Percentiles rank a stretch among this genome's conserved stretches.
phyloP scores from a whole-genome alignment of 306 rosid species.

The Casuarina glauca region DNA sequence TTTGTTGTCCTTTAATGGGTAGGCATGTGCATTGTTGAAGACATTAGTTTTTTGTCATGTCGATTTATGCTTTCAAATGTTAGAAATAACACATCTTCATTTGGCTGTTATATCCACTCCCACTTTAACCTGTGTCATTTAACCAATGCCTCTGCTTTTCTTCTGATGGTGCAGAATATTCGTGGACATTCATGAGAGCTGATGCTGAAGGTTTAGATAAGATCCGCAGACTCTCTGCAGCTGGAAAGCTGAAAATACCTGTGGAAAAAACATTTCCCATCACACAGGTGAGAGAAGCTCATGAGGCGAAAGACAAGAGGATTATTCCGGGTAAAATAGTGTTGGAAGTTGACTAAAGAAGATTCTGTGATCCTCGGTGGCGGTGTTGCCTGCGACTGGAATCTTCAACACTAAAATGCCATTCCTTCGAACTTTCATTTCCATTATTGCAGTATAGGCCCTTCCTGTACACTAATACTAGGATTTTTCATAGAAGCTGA shows the following conservation, averaged over 20 bases:
- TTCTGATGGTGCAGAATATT: conserved; percentile 63
- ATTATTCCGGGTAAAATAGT: conserved; percentile 80
- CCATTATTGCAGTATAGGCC: conserved; percentile 21
- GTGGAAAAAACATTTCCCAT: conserved; percentile 85
- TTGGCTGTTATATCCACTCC: background rate
- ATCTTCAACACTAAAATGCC: conserved; percentile 11
- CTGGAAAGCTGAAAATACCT: conserved; percentile 80
- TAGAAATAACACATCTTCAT: conserved; percentile 5
- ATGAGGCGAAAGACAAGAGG: conserved; percentile 77
- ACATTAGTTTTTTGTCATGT: background rate
- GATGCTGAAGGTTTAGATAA: conserved; percentile 80
- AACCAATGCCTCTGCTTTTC: conserved; percentile 6
- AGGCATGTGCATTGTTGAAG: background rate
- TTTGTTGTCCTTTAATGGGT: conserved; percentile 1
- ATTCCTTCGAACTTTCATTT: conserved; percentile 24
- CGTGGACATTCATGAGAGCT: conserved; percentile 90
- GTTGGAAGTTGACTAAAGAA: conserved; percentile 65
- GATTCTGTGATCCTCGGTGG: conserved; percentile 17
- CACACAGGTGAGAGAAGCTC: conserved; percentile 83
- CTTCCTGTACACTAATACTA: conserved; percentile 22
- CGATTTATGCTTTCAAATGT: conserved; percentile 3
- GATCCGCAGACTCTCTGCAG: conserved; percentile 72
- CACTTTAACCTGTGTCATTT: background rate
- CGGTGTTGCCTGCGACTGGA: conserved; percentile 12
- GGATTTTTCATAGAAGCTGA: conserved; percentile 11